phyloP scores from a whole-genome alignment of 495 filamentous ascomycete genomes.

The Hyaloscypha finlandica region DNA sequence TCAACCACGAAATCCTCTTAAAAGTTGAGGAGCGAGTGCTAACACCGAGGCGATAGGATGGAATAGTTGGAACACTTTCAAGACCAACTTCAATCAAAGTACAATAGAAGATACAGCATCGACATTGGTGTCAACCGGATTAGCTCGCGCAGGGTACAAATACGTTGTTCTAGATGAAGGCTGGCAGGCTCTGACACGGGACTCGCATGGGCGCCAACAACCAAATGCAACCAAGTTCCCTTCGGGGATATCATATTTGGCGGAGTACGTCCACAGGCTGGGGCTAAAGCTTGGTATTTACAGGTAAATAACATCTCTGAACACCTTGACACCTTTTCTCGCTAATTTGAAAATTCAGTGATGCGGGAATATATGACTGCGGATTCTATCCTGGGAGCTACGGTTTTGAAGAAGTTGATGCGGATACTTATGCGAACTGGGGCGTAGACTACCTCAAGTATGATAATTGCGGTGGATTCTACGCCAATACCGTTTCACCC shows the following conservation, averaged over 20 bases:
- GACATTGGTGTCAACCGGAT: constrained; percentile 47
- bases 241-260: constrained; percentile 35
- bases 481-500: constrained; percentile 25
- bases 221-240: constrained; percentile 28
- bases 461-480: constrained; percentile 34
- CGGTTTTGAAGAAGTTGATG: constrained; percentile 40
- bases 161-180: constrained; percentile 59
- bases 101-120: constrained; percentile 46
- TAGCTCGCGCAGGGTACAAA: constrained; percentile 55
- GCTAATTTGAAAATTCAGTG: not conserved
- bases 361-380: constrained; percentile 27
- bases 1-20: not conserved
- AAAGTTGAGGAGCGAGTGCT: not conserved
- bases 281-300: constrained; percentile 41
- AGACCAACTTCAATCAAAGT: constrained; percentile 34
- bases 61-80: constrained; percentile 57
- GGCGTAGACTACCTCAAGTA: constrained; percentile 41
- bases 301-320: constrained; percentile 7
- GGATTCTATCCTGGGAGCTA: constrained; percentile 37
- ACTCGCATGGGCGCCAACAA: constrained; percentile 37
- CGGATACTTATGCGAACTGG: constrained; percentile 37
- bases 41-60: constrained; percentile 9
- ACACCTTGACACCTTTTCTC: not conserved
- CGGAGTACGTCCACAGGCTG: constrained; percentile 34
- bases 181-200: constrained; percentile 48